Conservation (phyloP, 2,329 filamentous ascomycete genomes). For the Botryotinia convoluta region DNA sequence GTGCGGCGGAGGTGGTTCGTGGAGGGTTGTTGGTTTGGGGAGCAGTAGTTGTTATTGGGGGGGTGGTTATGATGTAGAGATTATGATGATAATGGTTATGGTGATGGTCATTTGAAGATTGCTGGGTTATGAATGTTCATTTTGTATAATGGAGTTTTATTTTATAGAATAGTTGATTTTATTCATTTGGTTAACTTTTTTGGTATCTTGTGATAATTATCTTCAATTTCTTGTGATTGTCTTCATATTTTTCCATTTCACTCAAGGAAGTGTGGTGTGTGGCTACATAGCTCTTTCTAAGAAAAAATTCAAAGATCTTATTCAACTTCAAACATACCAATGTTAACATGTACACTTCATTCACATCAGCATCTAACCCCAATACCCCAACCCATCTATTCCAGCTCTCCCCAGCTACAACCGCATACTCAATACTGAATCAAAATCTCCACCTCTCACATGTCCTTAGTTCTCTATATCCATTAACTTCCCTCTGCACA, state of each 20-base stretch:
- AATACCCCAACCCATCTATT: background rate
- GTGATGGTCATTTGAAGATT: background rate
- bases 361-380: background rate
- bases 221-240: no score
- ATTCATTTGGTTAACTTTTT: background rate
- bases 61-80: background rate
- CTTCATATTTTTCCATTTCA: background rate
- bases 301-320: no score
- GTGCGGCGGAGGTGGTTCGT: background rate
- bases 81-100: background rate
- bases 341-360: background rate
- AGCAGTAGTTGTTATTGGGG: background rate
- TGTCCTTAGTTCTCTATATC: no score
- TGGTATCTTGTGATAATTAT: background rate
- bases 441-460: no score
- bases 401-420: rapidly evolving
- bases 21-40: background rate
- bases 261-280: no score
- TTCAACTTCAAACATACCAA: no score
- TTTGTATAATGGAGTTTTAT: background rate
- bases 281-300: no score
- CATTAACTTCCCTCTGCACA: background rate
- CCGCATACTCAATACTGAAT: background rate
- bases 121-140: background rate
- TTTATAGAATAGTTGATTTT: background rate